These are phyloP conservation scores for Suhomyces sp. DNA, from an alignment of 805 yeast species.

Conservation along the genomic window DNA sequence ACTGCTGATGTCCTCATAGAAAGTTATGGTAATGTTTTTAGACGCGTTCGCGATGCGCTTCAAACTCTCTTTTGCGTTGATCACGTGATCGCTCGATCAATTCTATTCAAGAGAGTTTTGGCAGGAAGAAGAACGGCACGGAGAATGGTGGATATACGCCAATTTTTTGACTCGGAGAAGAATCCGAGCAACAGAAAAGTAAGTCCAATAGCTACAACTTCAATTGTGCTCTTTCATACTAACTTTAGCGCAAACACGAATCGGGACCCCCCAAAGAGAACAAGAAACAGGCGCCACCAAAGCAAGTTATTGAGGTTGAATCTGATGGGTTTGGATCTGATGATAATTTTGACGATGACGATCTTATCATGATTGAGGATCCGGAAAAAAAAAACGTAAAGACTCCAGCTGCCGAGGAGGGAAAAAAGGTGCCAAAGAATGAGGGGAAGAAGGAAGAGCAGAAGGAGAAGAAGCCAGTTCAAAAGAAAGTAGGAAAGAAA, in stretches of 20 bases:
- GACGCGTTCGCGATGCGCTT: no score
- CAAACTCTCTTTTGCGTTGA: no score
- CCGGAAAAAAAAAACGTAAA: not conserved
- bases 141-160: not conserved
- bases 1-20: no score
- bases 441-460: not conserved
- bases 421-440: not conserved
- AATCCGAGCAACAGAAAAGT: not conserved
- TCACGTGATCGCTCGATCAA: not conserved
- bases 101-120: not conserved
- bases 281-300: not conserved
- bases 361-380: not conserved
- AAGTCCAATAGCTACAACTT: not conserved
- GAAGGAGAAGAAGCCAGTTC: not conserved
- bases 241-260: not conserved
- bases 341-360: slow-evolving; percentile 5
- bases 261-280: not conserved
- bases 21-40: no score
- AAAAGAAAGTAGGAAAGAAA: not conserved
- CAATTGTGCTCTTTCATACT: not conserved
- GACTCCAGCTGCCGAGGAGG: no score
- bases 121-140: not conserved
- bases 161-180: not conserved
- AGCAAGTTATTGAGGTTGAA: slow-evolving; percentile 7
- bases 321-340: slow-evolving; percentile 8